phyloP scores from a whole-genome alignment of 306 rosid genomes.

The Alnus rubra region DNA sequence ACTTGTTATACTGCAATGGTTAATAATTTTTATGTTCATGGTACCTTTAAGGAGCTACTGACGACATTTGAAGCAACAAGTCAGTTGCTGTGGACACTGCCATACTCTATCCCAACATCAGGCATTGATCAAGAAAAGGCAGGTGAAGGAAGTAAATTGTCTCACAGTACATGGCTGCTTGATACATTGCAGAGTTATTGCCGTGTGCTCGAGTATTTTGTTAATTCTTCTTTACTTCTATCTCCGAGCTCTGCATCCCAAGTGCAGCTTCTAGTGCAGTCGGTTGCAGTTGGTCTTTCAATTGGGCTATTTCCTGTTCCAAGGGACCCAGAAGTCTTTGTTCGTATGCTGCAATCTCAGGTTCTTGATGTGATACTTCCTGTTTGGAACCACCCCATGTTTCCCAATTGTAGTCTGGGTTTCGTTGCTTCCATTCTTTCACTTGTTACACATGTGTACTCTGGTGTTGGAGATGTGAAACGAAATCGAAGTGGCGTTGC shows the following conservation, averaged over 20 bases:
- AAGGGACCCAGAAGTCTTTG: slow-evolving; percentile 95
- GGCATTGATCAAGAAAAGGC: slow-evolving; percentile 59
- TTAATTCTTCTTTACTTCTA: slow-evolving; percentile 82
- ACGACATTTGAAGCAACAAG: slow-evolving; percentile 98
- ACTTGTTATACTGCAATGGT: slow-evolving; percentile 83
- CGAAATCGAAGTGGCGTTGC: slow-evolving; percentile 66
- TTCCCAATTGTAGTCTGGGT: slow-evolving; percentile 71
- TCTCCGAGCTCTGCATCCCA: slow-evolving; percentile 88
- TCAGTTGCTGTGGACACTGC: slow-evolving; percentile 88
- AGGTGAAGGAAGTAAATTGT: slow-evolving; percentile 64
- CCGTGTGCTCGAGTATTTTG: slow-evolving; percentile 88
- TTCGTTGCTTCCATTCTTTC: slow-evolving; percentile 87
- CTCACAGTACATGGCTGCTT: slow-evolving; percentile 81
- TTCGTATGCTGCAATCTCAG: slow-evolving; percentile 94
- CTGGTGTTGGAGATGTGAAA: slow-evolving; percentile 97
- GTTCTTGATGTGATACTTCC: slow-evolving; percentile 90
- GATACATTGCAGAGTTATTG: slow-evolving; percentile 89
- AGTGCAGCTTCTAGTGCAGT: slow-evolving; percentile 89
- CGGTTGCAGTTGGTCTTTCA: slow-evolving; percentile 93
- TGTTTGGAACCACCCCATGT: slow-evolving; percentile 89
- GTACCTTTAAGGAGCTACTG: slow-evolving; percentile 87
- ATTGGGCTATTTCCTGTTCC: slow-evolving; percentile 97
- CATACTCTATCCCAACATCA: slow-evolving; percentile 56
- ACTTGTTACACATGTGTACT: slow-evolving; percentile 80
- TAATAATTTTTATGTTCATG: slow-evolving; percentile 91